Conservation (phyloP, 768 basidiomycete species). For the Leccinum incarnatum region DNA sequence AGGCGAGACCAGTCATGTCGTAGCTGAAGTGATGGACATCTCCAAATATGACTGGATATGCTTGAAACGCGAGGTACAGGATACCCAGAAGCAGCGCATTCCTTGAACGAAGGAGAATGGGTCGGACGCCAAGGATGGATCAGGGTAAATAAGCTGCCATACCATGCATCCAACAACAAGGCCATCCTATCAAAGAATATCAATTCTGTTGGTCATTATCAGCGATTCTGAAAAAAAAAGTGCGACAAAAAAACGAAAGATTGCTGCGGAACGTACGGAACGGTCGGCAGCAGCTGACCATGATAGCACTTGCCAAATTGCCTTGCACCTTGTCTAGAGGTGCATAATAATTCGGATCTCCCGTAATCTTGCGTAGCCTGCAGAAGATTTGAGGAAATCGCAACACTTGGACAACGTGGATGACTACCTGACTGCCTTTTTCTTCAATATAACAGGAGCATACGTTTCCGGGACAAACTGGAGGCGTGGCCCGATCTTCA, state of each 20-base stretch:
- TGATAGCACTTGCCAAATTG: slow-evolving; percentile 45
- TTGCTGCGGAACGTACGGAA: slow-evolving; percentile 51
- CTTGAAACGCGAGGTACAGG: slow-evolving; percentile 54
- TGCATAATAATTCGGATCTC: slow-evolving; percentile 52
- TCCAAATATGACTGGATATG: slow-evolving; percentile 51
- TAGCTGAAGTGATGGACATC: slow-evolving; percentile 49
- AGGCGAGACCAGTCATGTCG: slow-evolving; percentile 48
- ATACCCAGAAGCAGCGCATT: slow-evolving; percentile 41
- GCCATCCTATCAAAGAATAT: slow-evolving; percentile 73
- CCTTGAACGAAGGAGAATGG: slow-evolving; percentile 22
- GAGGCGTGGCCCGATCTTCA: neutral
- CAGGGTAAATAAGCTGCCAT: slow-evolving; percentile 13
- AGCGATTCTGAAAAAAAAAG: neutral
- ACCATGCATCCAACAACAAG: slow-evolving; percentile 69
- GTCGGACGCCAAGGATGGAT: neutral
- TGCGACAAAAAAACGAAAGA: neutral
- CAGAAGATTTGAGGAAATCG: neutral
- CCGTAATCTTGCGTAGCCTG: slow-evolving; percentile 52
- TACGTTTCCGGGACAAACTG: slow-evolving; percentile 76
- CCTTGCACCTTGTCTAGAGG: slow-evolving; percentile 53
- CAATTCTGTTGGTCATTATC: slow-evolving; percentile 42
- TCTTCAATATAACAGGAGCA: slow-evolving; percentile 54
- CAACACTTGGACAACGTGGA: neutral
- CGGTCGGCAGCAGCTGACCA: slow-evolving; percentile 62
- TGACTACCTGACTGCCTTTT: slow-evolving; percentile 54